Evolutionary conservation across 2,329 filamentous ascomycete species (phyloP).

Genomic region (Pyricularia sp.): DNA sequence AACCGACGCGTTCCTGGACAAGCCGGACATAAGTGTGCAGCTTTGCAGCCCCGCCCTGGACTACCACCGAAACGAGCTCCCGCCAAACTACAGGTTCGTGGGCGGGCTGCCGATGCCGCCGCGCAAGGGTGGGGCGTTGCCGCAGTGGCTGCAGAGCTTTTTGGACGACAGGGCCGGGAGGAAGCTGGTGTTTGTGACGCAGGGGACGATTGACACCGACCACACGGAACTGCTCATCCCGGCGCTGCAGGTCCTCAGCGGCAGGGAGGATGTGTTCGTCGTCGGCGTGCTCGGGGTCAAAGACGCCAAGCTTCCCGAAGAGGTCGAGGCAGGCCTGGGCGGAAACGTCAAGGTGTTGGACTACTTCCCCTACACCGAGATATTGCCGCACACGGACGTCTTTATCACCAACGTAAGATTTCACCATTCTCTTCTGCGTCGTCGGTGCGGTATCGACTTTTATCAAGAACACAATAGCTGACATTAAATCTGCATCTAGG

Average conservation of each 20-base stretch:
- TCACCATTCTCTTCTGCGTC: too few relatives aligned
- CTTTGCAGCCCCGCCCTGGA: slow-evolving; percentile 26
- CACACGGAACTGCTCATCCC: slow-evolving; percentile 30
- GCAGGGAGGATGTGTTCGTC: slow-evolving; percentile 22
- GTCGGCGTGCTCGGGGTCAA: slow-evolving; percentile 15
- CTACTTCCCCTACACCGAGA: slow-evolving; percentile 27
- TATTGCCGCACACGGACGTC: slow-evolving; percentile 29
- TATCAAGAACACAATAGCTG: not conserved
- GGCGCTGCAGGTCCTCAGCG: slow-evolving; percentile 26
- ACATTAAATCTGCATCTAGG: slow-evolving; percentile 8
- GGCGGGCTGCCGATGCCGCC: slow-evolving; percentile 24
- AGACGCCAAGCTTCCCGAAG: not conserved
- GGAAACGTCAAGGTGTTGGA: slow-evolving; percentile 29
- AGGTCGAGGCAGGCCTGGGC: not conserved
- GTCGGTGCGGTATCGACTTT: not conserved
- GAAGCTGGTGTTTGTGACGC: slow-evolving; percentile 30
- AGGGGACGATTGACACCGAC: slow-evolving; percentile 30
- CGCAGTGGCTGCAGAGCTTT: slow-evolving; percentile 16
- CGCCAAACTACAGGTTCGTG: slow-evolving; percentile 25
- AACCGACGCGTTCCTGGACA: slow-evolving; percentile 1
- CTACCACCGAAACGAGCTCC: slow-evolving; percentile 22
- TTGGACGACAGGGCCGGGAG: not conserved
- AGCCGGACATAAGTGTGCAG: slow-evolving; percentile 22
- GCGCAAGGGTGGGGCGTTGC: slow-evolving; percentile 23
- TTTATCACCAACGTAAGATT: slow-evolving; percentile 30